Evolutionary conservation across 179 eudicot species (phyloP), one percentile per base, ranked within the genome.

Genomic region (Beta corolliflora): DNA sequence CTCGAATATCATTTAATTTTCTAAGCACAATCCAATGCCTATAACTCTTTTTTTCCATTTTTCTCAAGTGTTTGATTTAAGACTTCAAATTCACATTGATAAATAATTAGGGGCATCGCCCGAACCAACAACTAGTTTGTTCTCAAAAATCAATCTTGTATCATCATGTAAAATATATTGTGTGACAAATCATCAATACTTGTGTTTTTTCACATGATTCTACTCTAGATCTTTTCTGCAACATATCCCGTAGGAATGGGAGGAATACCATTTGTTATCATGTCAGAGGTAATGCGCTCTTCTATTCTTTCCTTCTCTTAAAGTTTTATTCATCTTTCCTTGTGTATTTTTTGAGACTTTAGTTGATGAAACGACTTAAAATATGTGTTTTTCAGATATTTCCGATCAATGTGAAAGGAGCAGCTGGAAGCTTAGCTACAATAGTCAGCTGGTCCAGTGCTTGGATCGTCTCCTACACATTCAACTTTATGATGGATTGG

Each of bases 171-270:
- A 50, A 3, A 50, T 21, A 31, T 71, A 18, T 58, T 2, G 52
- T 15, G 15, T 13, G 71, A 52, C n/a, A 23, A 9, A 31, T 65
- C 13, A 5, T 74, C n/a, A n/a, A 66, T 44, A 36, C 58, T 11
- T 59, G 19, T 31, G 70, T 41, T 0, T 36, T 0, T 36, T 36
- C 52, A 4, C 44, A 31, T 64, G 21, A 71, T 46, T 77, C 21
- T 23, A 9, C 29, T 5, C n/a, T 80, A 88, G 90, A 25, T 82
- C 4, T 85, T 70, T 18, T 80, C 84, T 19, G 84, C 83, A 5
- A 10, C 88, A 52, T 86, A 23, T 65, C 84, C 88, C 3, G 67
- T 88, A 13, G 90, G 90, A 25, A 85, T 88, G 88, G 90, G 87
- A 54, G 81, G 82, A 9, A 77, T 88, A 61, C 88, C 90, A 41